Evolutionary conservation across 129 eudicot species (phyloP).

Genomic region (Escallonia herrerae): DNA sequence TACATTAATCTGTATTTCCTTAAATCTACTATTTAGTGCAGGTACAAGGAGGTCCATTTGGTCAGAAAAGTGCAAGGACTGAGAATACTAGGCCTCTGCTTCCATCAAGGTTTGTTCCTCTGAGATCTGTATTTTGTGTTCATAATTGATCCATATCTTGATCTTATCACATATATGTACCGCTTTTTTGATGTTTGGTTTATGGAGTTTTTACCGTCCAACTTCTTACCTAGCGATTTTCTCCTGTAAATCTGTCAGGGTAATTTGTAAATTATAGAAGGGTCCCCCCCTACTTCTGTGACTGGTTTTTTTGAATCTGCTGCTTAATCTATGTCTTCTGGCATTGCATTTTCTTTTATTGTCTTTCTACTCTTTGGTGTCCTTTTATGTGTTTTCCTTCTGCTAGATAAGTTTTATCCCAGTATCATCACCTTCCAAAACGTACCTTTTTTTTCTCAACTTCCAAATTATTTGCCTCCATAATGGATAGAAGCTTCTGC

Average conservation of each 20-base stretch:
- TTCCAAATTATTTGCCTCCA: too few relatives aligned
- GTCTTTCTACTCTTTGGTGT: too few relatives aligned
- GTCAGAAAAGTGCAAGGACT: not conserved
- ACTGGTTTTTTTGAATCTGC: too few relatives aligned
- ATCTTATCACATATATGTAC: not conserved
- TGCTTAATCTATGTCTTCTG: too few relatives aligned
- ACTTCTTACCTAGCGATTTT: not conserved
- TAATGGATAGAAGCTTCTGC: too few relatives aligned
- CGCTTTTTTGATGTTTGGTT: not conserved
- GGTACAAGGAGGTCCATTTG: not conserved
- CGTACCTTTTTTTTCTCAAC: too few relatives aligned
- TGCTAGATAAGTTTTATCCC: too few relatives aligned
- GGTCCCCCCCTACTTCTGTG: not conserved
- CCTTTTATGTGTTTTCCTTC: too few relatives aligned
- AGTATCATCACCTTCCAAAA: too few relatives aligned
- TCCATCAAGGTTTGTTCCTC: not conserved
- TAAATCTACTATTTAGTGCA: too few relatives aligned
- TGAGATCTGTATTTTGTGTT: not conserved
- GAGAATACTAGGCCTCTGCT: not conserved
- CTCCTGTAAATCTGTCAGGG: not conserved
- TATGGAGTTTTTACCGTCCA: not conserved
- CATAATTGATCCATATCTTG: not conserved
- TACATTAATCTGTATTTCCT: too few relatives aligned
- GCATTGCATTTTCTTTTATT: too few relatives aligned
- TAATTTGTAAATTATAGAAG: not conserved